phyloP scores from a whole-genome alignment of 495 filamentous ascomycete genomes.

The Tuber melanosporum region DNA sequence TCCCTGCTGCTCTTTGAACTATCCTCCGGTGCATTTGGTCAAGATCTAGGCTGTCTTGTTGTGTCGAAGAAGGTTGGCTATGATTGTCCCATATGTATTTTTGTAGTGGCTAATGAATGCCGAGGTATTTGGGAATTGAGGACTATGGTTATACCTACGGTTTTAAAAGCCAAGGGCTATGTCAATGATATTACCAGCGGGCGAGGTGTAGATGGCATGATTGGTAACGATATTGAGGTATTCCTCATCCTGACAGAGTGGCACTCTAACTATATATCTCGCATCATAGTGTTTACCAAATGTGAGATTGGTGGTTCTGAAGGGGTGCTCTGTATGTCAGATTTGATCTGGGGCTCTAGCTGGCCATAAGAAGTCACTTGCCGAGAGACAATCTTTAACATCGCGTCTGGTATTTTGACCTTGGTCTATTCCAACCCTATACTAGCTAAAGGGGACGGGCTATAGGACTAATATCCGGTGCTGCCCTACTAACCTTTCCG shows the following conservation, averaged over 20 bases:
- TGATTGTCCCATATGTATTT: neutral
- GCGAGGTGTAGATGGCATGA: conserved; percentile 19
- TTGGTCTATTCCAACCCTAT: conserved; percentile 16
- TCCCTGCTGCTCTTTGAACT: conserved; percentile 29
- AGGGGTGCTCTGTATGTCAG: conserved; percentile 1
- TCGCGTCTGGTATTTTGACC: conserved; percentile 20
- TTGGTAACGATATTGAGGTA: conserved; percentile 26
- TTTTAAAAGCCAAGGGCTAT: too few species aligned
- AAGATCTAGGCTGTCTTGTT: neutral
- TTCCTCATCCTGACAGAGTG: conserved; percentile 31
- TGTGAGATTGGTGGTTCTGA: too few species aligned
- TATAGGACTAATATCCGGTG: neutral
- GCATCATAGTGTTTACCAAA: neutral
- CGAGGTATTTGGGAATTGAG: neutral
- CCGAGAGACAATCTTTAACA: conserved; percentile 26
- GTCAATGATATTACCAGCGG: too few species aligned
- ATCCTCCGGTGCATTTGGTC: conserved; percentile 17
- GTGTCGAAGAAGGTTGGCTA: neutral
- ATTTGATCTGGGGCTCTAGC: neutral
- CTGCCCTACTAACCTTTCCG: neutral
- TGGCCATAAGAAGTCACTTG: neutral
- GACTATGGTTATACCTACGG: neutral
- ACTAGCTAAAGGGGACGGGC: neutral
- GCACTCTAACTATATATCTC: conserved; percentile 14
- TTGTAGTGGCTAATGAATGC: neutral